Evolutionary conservation across 345 rosid species (phyloP), one percentile per base, ranked within the genome.

Genomic region (Syzygium aqueum): DNA sequence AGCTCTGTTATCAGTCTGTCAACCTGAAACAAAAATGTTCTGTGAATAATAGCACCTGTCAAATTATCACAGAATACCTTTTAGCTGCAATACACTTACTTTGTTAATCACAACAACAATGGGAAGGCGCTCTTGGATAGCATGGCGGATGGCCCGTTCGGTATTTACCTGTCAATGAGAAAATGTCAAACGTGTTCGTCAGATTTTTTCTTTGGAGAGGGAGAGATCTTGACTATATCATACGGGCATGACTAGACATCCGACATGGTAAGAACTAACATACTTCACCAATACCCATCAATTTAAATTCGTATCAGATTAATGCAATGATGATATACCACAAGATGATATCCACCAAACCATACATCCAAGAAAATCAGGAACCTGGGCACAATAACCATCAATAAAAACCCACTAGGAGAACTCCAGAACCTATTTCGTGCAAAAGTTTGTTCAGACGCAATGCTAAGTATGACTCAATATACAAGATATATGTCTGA

Each of bases 81-180:
- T 25, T 23, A 33, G 84, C 82, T 86, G 53, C 30, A 19, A 49
- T 37, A 50, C 54, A 51, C 49, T 49, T 90, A 97, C 99, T 93
- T 97, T 97, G 89, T 97, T 97, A 86, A 97, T 94, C 61, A 97
- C 99, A 91, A 97, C 98, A 43, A 97, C 98, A 90, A 96, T 94
- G 80, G 99, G 99, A 85, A 96, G 92, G 80, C 92, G 95, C 49
- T 97, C 99, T 88, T 95, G 99, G 93, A 95, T 95, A 54, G 99
- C 98, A 90, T 96, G 99, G 87, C 98, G 97, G 85, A 97, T 97
- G 88, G 99, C 98, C 91, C 99, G 94, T 94, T 97, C 99, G 5
- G 99, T 96, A 90, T 97, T 97, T 23, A 93, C 99, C 99, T 96
- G 90, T 87, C 85, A 77, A 88, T 19, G 51, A 67, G 78, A 86